phyloP scores from a whole-genome alignment of 345 rosid species.

The Populus pruinosa region DNA sequence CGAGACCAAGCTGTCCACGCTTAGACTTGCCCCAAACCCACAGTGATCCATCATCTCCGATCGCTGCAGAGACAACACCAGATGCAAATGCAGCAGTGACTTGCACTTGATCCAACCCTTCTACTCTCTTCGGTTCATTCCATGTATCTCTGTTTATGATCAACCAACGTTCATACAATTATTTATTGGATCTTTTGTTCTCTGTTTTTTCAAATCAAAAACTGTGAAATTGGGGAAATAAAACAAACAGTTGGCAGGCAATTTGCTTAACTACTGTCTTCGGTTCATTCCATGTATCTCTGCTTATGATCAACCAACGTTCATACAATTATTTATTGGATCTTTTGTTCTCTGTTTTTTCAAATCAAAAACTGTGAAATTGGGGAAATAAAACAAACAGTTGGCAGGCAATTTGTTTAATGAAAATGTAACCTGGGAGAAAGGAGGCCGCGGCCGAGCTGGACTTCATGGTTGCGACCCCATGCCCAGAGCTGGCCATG shows the following conservation, averaged over 20 bases:
- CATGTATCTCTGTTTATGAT: conserved; percentile 40
- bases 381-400: conserved; percentile 12
- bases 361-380: not conserved
- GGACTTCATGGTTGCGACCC: conserved; percentile 85
- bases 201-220: too few relatives aligned
- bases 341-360: too few relatives aligned
- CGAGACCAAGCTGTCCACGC: conserved; percentile 96
- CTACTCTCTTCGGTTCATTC: conserved; percentile 66
- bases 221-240: not conserved
- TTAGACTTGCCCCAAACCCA: conserved; percentile 99
- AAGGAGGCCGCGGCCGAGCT: conserved; percentile 60
- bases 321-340: too few relatives aligned
- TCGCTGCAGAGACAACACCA: conserved; percentile 76
- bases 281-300: conserved; percentile 60
- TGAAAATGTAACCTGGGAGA: conserved; percentile 34
- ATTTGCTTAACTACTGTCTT: conserved; percentile 38
- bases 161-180: not conserved
- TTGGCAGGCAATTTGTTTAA: conserved; percentile 1
- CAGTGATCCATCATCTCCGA: conserved; percentile 75
- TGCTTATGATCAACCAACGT: not conserved
- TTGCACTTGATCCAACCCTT: conserved; percentile 53
- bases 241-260: conserved; percentile 16
- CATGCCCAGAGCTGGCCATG: conserved; percentile 75
- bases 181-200: too few relatives aligned
- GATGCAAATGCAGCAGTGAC: conserved; percentile 69